phyloP scores from a whole-genome alignment of 2,329 filamentous ascomycete genomes.

The Colletotrichum gigasporum region DNA sequence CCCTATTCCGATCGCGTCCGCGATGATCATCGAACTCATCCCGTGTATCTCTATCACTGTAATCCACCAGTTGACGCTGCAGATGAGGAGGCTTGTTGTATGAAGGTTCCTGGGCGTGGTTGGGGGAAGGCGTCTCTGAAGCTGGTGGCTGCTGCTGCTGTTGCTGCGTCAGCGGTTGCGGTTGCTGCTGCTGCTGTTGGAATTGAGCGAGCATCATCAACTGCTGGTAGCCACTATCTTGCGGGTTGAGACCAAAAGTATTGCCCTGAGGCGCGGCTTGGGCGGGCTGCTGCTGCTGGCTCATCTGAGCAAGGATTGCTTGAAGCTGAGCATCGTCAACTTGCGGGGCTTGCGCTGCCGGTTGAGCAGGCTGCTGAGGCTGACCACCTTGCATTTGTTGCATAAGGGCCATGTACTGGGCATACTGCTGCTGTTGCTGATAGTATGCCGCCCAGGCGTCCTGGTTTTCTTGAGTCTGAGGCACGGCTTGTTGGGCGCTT shows the following conservation, averaged over 20 bases:
- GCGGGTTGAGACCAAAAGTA: constrained; percentile 44
- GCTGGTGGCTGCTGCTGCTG: constrained; percentile 31
- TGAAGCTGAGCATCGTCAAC: constrained; percentile 49
- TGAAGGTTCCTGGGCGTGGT: constrained; percentile 29
- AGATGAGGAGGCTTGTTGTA: constrained; percentile 30
- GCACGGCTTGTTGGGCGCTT: constrained; percentile 39
- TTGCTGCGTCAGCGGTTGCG: constrained; percentile 30
- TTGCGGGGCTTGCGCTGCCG: constrained; percentile 20
- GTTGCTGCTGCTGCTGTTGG: constrained; percentile 40
- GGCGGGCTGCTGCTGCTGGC: constrained; percentile 42
- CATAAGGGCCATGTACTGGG: constrained; percentile 52
- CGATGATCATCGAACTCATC: constrained; percentile 32
- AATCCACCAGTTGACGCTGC: constrained; percentile 26
- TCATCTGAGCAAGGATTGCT: constrained; percentile 54
- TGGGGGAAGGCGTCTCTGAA: constrained; percentile 10
- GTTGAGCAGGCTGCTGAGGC: constrained; percentile 35
- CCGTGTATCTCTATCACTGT: constrained; percentile 20
- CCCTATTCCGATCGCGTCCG: constrained; percentile 38
- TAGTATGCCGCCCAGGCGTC: constrained; percentile 42
- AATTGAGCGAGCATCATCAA: constrained; percentile 49
- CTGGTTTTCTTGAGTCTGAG: constrained; percentile 27
- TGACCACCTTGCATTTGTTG: constrained; percentile 51
- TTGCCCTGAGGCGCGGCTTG: constrained; percentile 28
- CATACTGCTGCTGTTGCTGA: constrained; percentile 42
- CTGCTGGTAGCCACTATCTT: constrained; percentile 52